Percentiles rank a stretch among this genome's conserved stretches.
phyloP scores from a whole-genome alignment of 1,284 basidiomycete species.

The Singerocomus inundabilis region DNA sequence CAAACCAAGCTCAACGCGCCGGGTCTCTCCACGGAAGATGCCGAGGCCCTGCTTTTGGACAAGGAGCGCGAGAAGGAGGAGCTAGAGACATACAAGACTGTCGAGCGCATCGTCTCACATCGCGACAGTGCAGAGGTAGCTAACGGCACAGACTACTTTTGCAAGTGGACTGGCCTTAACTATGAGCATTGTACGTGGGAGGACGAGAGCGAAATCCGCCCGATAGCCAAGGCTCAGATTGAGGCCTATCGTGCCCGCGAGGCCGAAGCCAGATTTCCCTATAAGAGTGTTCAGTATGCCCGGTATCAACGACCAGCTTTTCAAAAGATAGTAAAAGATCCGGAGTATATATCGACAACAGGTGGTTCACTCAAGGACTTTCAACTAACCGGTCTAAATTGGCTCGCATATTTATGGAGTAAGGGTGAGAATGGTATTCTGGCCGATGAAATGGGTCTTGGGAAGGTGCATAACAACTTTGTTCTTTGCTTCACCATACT shows the following conservation, averaged over 20 bases:
- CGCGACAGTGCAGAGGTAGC: conserved; percentile 59
- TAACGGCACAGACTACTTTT: conserved; percentile 85
- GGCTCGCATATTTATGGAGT: conserved; percentile 96
- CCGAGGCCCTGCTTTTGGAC: conserved; percentile 86
- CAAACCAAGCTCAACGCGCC: conserved; percentile 69
- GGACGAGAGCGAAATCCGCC: conserved; percentile 73
- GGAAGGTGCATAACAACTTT: conserved; percentile 60
- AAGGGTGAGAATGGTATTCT: conserved; percentile 96
- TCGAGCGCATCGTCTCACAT: conserved; percentile 89
- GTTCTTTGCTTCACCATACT: conserved; percentile 8
- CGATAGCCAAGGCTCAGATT: conserved; percentile 75
- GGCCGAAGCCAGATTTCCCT: conserved; percentile 81
- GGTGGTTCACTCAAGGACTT: conserved; percentile 95
- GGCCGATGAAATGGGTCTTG: conserved; percentile 99
- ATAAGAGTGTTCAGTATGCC: conserved; percentile 75
- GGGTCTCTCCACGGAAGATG: conserved; percentile 81
- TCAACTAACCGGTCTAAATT: conserved; percentile 97
- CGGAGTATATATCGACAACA: conserved; percentile 77
- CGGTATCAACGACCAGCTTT: conserved; percentile 77
- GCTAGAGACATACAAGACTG: conserved; percentile 86
- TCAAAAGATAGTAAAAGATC: conserved; percentile 87
- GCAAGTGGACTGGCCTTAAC: conserved; percentile 95
- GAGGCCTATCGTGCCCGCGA: conserved; percentile 80
- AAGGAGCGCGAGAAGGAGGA: conserved; percentile 90
- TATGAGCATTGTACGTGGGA: conserved; percentile 99